These are phyloP conservation scores for Bolboschoenoplectus hybrid DNA, from an alignment of 202 grass and related monocot species.

Conservation along the genomic window DNA sequence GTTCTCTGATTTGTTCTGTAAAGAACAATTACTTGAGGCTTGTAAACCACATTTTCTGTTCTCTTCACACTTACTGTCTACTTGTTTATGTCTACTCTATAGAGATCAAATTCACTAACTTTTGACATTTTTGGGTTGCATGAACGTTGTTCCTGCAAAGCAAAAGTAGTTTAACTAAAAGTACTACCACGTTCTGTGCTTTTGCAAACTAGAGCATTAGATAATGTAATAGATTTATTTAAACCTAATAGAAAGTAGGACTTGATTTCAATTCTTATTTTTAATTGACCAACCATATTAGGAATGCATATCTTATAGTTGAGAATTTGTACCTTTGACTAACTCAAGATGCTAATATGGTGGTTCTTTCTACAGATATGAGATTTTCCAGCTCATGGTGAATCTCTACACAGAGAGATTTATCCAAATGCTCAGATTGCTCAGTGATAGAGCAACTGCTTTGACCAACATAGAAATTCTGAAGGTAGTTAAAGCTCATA, in stretches of 20 bases:
- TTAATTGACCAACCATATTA: background rate
- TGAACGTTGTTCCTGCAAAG: background rate
- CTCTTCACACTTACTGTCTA: background rate
- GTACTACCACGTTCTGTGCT: background rate
- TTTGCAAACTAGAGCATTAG: slow-evolving; percentile 24
- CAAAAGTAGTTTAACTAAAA: background rate
- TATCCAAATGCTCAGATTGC: slow-evolving; percentile 94
- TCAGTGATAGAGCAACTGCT: slow-evolving; percentile 93
- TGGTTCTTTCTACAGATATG: slow-evolving; percentile 71
- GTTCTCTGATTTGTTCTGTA: background rate
- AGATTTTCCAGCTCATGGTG: slow-evolving; percentile 98
- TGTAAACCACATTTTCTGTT: background rate
- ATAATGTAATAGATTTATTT: background rate
- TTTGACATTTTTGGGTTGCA: background rate
- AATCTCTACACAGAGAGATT: slow-evolving; percentile 98
- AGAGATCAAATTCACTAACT: slow-evolving; percentile 18
- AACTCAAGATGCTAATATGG: slow-evolving; percentile 21
- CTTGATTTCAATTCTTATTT: background rate
- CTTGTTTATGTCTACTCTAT: background rate
- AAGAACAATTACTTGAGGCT: slow-evolving; percentile 12
- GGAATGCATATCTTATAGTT: slow-evolving; percentile 1
- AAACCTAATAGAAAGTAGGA: slow-evolving; percentile 2
- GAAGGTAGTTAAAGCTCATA: slow-evolving; percentile 58
- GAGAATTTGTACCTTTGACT: slow-evolving; percentile 6
- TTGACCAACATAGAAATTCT: slow-evolving; percentile 99